Conservation (phyloP, 2,329 filamentous ascomycete species). For the Botrytis medusae region DNA sequence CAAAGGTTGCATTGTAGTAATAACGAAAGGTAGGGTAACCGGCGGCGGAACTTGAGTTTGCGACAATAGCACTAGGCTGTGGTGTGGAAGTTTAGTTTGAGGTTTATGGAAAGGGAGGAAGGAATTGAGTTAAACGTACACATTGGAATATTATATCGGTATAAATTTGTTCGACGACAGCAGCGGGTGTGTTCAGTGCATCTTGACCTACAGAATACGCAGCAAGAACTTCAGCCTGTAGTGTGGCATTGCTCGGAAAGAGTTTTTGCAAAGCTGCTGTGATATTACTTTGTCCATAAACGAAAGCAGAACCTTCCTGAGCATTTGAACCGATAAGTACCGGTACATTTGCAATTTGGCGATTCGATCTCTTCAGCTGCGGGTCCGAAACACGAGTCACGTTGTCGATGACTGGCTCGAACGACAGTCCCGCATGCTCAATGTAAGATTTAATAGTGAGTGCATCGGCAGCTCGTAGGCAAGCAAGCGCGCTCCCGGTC, state of each 20-base stretch:
- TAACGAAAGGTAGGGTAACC: constrained; percentile 20
- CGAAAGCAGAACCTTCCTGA: constrained; percentile 8
- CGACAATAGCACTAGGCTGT: neutral
- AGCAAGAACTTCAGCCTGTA: neutral
- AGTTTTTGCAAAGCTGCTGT: neutral
- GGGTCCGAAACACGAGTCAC: constrained; percentile 11
- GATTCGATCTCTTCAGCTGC: neutral
- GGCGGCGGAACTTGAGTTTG: constrained; percentile 5
- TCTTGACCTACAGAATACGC: neutral
- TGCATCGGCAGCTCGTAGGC: constrained; percentile 7
- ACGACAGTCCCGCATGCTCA: neutral
- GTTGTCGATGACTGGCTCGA: neutral
- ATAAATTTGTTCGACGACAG: neutral
- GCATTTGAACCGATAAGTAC: constrained; percentile 16
- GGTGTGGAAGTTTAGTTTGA: neutral
- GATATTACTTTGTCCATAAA: constrained; percentile 9
- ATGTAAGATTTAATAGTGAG: constrained; percentile 11
- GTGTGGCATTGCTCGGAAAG: neutral
- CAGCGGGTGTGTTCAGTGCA: neutral
- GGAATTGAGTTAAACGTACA: neutral
- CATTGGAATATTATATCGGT: constrained; percentile 18
- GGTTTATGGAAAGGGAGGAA: neutral
- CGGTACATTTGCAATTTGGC: constrained; percentile 14
- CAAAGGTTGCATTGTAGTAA: constrained; percentile 20
- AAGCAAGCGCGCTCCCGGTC: neutral